Conservation (phyloP, 352 stramenopile genomes). For the Phytopythium kandeliae region DNA sequence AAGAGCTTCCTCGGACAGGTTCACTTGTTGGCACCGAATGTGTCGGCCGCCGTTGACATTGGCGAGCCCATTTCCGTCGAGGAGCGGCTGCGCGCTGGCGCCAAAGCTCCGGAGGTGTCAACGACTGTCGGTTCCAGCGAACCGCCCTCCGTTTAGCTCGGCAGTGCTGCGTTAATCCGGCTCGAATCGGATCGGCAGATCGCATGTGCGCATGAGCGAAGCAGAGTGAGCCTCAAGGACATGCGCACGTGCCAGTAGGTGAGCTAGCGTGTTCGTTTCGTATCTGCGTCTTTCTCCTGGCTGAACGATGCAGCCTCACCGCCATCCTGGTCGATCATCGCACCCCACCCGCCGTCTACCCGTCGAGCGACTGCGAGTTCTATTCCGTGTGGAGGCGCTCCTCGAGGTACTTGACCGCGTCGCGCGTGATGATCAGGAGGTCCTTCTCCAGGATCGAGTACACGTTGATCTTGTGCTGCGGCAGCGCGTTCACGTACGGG, state of each 20-base stretch:
- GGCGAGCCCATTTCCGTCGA: slow-evolving; percentile 57
- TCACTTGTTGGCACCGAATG: slow-evolving; percentile 33
- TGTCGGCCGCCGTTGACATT: slow-evolving; percentile 33
- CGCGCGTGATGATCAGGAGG: slow-evolving; percentile 78
- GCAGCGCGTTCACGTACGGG: slow-evolving; percentile 74
- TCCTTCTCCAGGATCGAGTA: slow-evolving; percentile 90
- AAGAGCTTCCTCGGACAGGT: slow-evolving; percentile 75
- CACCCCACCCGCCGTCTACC: not conserved
- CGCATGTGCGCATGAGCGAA: not conserved
- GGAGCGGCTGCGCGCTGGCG: slow-evolving; percentile 50
- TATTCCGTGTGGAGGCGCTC: slow-evolving; percentile 83
- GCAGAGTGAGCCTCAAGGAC: not conserved
- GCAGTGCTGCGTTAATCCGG: not conserved
- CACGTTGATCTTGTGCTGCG: slow-evolving; percentile 87
- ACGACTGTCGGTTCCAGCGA: slow-evolving; percentile 44
- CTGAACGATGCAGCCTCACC: not conserved
- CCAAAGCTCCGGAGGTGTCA: slow-evolving; percentile 39
- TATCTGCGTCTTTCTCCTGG: not conserved
- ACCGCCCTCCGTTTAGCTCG: slow-evolving; percentile 35
- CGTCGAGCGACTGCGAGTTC: slow-evolving; percentile 2
- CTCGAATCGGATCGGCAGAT: not conserved
- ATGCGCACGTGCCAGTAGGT: not conserved
- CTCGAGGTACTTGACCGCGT: slow-evolving; percentile 86
- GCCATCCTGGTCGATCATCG: not conserved
- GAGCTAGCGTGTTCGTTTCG: slow-evolving; percentile 1